Conservation (phyloP, 2,329 filamentous ascomycete species). For the Pyrenochaeta sp. region DNA sequence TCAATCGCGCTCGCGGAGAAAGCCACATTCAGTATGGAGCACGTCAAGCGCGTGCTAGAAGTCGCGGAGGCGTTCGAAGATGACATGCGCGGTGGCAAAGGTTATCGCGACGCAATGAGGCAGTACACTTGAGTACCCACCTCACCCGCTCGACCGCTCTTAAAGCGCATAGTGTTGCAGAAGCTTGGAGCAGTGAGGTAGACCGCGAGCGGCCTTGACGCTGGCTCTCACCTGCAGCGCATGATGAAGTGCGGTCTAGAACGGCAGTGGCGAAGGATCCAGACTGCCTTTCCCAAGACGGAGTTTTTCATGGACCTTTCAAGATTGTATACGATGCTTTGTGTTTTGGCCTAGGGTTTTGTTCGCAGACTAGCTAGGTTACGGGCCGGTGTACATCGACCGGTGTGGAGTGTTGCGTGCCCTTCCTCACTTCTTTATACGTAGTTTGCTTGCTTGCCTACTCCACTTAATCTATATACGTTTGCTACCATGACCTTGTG, state of each 20-base stretch:
- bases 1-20: conserved; percentile 80
- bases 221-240: background rate
- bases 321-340: background rate
- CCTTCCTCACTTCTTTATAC: too few relatives aligned
- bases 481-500: too few relatives aligned
- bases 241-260: background rate
- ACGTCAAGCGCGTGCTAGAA: conserved; percentile 83
- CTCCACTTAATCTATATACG: too few relatives aligned
- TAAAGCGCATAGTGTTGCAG: background rate
- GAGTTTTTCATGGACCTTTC: background rate
- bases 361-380: too few relatives aligned
- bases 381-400: too few relatives aligned
- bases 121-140: conserved; percentile 68
- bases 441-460: too few relatives aligned
- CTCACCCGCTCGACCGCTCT: background rate
- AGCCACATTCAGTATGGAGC: conserved; percentile 75
- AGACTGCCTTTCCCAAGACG: background rate
- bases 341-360: background rate
- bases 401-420: too few relatives aligned
- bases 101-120: conserved; percentile 84
- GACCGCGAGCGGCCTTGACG: too few relatives aligned
- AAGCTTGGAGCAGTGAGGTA: background rate
- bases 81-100: conserved; percentile 81
- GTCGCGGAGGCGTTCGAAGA: conserved; percentile 84
- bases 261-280: background rate